Percentiles rank a stretch among this genome's conserved stretches.
These are phyloP conservation scores for Trichoderma afroharzianum DNA, from an alignment of 2,329 filamentous ascomycete genomes.

Conservation along the genomic window DNA sequence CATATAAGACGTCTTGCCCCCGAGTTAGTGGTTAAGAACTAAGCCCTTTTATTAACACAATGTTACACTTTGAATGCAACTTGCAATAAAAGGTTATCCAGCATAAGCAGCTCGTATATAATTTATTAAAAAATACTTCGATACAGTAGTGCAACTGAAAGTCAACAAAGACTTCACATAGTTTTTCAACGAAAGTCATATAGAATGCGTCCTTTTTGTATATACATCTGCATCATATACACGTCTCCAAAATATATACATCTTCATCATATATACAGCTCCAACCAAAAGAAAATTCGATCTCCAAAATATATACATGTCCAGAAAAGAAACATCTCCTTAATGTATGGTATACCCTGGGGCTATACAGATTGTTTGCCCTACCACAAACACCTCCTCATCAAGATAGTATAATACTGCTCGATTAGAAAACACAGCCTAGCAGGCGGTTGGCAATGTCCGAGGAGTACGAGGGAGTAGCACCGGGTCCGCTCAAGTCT, in stretches of 20 bases:
- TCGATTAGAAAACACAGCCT: slow-evolving; percentile 16
- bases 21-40: too few relatives aligned
- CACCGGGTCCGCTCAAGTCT: slow-evolving; percentile 18
- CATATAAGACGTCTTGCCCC: neutral
- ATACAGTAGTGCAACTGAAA: neutral
- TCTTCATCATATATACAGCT: neutral
- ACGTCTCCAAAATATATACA: neutral
- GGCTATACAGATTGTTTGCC: neutral
- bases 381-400: neutral
- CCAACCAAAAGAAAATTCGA: neutral
- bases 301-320: neutral
- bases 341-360: neutral
- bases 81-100: rapidly evolving
- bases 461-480: slow-evolving; percentile 21
- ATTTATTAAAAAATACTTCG: too few relatives aligned
- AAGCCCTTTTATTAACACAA: neutral
- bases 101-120: too few relatives aligned
- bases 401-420: neutral
- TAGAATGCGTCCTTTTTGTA: neutral
- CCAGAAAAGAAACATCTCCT: neutral
- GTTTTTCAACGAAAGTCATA: neutral
- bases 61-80: neutral
- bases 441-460: slow-evolving; percentile 22
- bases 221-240: neutral
- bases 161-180: too few relatives aligned